Base-by-base conservation (phyloP, 768 basidiomycete species). In the Boletus rufocinnamomeus region DNA sequence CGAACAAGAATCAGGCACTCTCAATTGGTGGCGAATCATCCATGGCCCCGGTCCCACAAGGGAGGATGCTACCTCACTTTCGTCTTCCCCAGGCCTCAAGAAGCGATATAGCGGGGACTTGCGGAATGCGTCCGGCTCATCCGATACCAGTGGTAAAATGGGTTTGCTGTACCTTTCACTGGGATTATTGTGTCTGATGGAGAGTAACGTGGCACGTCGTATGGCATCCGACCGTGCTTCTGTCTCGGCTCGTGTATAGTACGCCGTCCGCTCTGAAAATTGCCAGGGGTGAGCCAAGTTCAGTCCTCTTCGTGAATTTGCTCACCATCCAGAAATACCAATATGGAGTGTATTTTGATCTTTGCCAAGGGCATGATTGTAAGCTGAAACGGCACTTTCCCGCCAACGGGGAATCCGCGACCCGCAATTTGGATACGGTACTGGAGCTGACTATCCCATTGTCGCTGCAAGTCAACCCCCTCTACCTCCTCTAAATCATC, bases 391-490 rank as follows among this genome's bases (percentile, higher is more conserved):
- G 94, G 92, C 52, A 98, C 79, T 6, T 79, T 79, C 40, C 93
- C 90, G 34, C 94, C 95, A 28, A 98, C 83, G 19, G 87, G 84
- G 73, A 95, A 91, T 59, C 84, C 87, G 59, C 88, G 84, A 6
- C 86, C 87, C 17, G 85, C 81, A 14, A 94, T 75, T 2, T 86
- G 81, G 50, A 97, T 85, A 44, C 89, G 77, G 66, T 95, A 97
- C 56, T 88, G 86, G 63, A 94, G 68, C 69, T 96, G 91, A 50
- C 85, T 81, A 57, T 98, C 95, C 96, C 95, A 99, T 64, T 89
- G 85, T 21, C 92, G 79, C 69, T 96, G 90, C 17, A 98, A 84
- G 50, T 92, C 80, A 51, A 98, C 84, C 63, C 85, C 90, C 61
- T 85, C 85, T 0, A 79, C 81, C 52, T 94, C 92, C 53, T 93